Evolutionary conservation across 805 yeast genomes (phyloP).

Genomic region (Starmerella tilneyi): DNA sequence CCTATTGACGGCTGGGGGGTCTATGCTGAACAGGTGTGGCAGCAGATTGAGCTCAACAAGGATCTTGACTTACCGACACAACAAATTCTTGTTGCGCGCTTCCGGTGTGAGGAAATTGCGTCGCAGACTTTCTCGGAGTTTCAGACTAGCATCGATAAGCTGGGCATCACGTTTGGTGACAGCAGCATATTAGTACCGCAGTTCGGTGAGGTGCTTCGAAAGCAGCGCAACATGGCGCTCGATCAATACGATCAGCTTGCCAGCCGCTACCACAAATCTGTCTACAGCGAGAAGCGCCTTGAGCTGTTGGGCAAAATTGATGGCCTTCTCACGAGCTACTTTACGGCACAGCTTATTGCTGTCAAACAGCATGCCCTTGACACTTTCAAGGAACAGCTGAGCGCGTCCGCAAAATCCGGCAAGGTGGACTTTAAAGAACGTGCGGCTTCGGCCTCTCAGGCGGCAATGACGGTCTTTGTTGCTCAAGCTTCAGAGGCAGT

Average conservation of each 20-base stretch:
- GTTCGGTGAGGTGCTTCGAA: slow-evolving; percentile 33
- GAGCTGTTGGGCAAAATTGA: slow-evolving; percentile 44
- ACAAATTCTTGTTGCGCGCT: slow-evolving; percentile 86
- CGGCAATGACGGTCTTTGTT: slow-evolving; percentile 28
- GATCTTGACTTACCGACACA: slow-evolving; percentile 95
- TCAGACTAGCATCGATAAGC: slow-evolving; percentile 31
- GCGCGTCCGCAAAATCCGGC: background rate
- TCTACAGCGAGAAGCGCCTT: slow-evolving; percentile 53
- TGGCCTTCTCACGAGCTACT: slow-evolving; percentile 33
- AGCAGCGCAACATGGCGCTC: slow-evolving; percentile 41
- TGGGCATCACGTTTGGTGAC: slow-evolving; percentile 26
- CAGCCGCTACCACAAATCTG: slow-evolving; percentile 56
- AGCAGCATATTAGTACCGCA: slow-evolving; percentile 15
- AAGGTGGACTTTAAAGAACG: slow-evolving; percentile 26
- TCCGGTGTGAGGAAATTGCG: slow-evolving; percentile 85
- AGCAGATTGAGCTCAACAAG: slow-evolving; percentile 82
- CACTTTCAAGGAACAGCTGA: slow-evolving; percentile 24
- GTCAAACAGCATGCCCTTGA: slow-evolving; percentile 33
- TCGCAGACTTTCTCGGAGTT: slow-evolving; percentile 42
- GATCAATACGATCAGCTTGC: slow-evolving; percentile 59
- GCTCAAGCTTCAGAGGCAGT: slow-evolving; percentile 33
- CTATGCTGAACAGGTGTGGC: slow-evolving; percentile 87
- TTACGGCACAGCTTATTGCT: slow-evolving; percentile 35
- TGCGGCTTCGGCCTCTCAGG: slow-evolving; percentile 23
- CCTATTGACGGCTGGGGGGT: slow-evolving; percentile 96